These are phyloP conservation scores for Ophiocordyceps sinensis DNA, from an alignment of 2,329 filamentous ascomycete genomes.

Conservation along the genomic window DNA sequence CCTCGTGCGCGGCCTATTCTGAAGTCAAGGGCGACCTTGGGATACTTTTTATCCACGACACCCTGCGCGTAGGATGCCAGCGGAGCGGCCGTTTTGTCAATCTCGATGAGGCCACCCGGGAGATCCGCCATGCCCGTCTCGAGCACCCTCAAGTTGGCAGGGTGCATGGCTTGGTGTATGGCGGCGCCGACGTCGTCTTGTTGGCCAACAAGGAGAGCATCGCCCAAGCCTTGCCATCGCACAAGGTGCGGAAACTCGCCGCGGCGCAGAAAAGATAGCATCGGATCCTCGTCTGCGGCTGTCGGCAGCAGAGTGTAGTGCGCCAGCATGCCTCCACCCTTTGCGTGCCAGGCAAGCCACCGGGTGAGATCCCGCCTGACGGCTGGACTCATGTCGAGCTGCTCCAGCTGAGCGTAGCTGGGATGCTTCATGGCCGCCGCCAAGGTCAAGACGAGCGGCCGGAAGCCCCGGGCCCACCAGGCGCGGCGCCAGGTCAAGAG, in stretches of 20 bases:
- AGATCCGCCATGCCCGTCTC: slow-evolving; percentile 51
- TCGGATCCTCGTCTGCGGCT: slow-evolving; percentile 56
- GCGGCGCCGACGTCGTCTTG: slow-evolving; percentile 48
- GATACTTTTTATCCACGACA: slow-evolving; percentile 51
- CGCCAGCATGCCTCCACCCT: slow-evolving; percentile 70
- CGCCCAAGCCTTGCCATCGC: slow-evolving; percentile 56
- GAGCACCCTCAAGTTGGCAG: slow-evolving; percentile 36
- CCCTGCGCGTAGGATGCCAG: slow-evolving; percentile 65
- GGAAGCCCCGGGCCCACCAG: slow-evolving; percentile 93
- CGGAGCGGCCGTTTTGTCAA: slow-evolving; percentile 49
- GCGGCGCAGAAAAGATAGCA: slow-evolving; percentile 58
- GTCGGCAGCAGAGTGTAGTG: slow-evolving; percentile 77
- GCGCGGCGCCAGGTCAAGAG: slow-evolving; percentile 80
- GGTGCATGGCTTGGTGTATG: slow-evolving; percentile 45
- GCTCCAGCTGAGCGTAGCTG: slow-evolving; percentile 57
- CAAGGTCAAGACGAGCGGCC: slow-evolving; percentile 64
- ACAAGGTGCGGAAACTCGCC: slow-evolving; percentile 63
- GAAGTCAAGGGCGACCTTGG: slow-evolving; percentile 49
- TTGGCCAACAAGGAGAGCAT: slow-evolving; percentile 59
- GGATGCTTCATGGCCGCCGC: slow-evolving; percentile 76
- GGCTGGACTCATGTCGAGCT: slow-evolving; percentile 40
- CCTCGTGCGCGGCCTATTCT: slow-evolving; percentile 41
- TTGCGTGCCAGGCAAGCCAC: slow-evolving; percentile 87
- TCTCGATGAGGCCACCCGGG: slow-evolving; percentile 42
- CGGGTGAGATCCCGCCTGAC: slow-evolving; percentile 60